Base-by-base conservation (phyloP, 345 rosid genomes). In the Citrus glauca region DNA sequence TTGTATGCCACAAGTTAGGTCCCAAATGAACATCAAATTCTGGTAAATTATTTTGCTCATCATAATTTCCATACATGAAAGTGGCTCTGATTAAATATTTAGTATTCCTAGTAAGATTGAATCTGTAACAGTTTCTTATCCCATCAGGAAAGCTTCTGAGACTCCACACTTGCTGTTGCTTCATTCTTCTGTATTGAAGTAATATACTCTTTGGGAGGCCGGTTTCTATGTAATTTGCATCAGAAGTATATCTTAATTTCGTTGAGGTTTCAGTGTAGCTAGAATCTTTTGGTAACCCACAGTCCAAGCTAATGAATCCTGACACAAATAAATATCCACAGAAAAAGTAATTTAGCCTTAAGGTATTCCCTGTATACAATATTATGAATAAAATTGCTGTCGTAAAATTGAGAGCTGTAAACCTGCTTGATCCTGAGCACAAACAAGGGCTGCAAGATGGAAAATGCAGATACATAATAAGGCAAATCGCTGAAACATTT, bases 11-110 rank as follows among this genome's bases (percentile, higher is more conserved):
- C 0, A 68, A 59, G 66, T 85, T 86, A 6, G 79, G 81, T 2
- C 91, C 97, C 7, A 92, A 60, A 66, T 86, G 62, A 17, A 92
- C 48, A 73, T 89, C 88, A n/a, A 91, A 91, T n/a, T 25, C 64
- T 0, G 88, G 92, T 3, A 79, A 37, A n/a, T 42, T 53, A 4
- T 78, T 77, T 5, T 60, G 22, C 13, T 33, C 76, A 57, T 92
- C 91, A 11, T 91, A 92, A 75, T 90, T 85, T 30, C 91, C 93
- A 10, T 92, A 87, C 82, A 82, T 64, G 77, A 87, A 90, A 19
- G 72, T 71, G 1, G 90, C 82, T 77, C 94, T 81, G 64, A 92
- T 80, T 75, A 90, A 38, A 72, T 90, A 90, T 35, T 72, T 83
- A 40, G 60, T 53, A 3, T 79, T 85, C 68, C 48, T 80, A 50